A percentile compares a stretch with the other conserved stretches of the same genome.
phyloP scores from a whole-genome alignment of 768 basidiomycete genomes.

The Boletus rubropictus region DNA sequence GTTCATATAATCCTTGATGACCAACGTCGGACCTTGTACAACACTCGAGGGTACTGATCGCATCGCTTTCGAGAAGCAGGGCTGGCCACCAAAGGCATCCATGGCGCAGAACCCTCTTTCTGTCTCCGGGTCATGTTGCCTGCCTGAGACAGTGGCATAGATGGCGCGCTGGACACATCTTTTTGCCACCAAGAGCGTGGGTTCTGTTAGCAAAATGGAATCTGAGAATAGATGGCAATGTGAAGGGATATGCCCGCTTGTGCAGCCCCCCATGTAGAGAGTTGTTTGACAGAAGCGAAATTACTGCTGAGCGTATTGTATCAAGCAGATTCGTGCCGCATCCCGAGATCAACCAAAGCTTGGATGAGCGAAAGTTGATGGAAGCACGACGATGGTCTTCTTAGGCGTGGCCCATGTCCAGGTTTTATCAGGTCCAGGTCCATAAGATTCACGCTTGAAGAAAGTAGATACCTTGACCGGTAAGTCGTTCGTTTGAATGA shows the following conservation, averaged over 20 bases:
- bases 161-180: slow-evolving; percentile 61
- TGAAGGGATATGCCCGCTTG: slow-evolving; percentile 60
- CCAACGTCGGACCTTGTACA: too few species aligned
- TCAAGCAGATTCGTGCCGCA: slow-evolving; percentile 58
- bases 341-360: slow-evolving; percentile 55
- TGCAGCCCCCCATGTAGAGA: slow-evolving; percentile 86
- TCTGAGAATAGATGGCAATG: slow-evolving; percentile 1
- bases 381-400: slow-evolving; percentile 81
- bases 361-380: slow-evolving; percentile 46
- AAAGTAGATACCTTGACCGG: too few species aligned
- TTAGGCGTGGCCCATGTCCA: slow-evolving; percentile 34
- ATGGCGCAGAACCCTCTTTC: too few species aligned
- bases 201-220: slow-evolving; percentile 18
- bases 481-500: too few species aligned
- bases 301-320: slow-evolving; percentile 88
- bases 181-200: slow-evolving; percentile 31
- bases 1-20: too few species aligned
- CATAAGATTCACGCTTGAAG: not conserved
- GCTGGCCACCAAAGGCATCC: too few species aligned
- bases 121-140: slow-evolving; percentile 48
- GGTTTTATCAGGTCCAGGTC: too few species aligned
- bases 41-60: too few species aligned
- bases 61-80: too few species aligned
- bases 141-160: slow-evolving; percentile 52
- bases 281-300: slow-evolving; percentile 70